Evolutionary conservation across 257 asterid genomes (phyloP).

Genomic region (Nicotiana knightiana): DNA sequence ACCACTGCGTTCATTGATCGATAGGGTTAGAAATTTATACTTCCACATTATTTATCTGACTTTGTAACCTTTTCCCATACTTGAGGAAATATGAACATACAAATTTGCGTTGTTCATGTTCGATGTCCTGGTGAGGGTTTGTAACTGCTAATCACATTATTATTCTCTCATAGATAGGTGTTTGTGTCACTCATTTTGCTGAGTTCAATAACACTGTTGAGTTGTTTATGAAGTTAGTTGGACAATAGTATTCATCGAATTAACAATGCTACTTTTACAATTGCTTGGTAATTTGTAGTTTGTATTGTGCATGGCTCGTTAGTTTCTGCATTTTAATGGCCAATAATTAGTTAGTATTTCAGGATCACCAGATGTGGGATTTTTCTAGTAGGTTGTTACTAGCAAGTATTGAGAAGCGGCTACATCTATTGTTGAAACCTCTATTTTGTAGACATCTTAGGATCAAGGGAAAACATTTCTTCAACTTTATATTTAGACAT

Average conservation of each 20-base stretch:
- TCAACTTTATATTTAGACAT: not conserved
- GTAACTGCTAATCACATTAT: not conserved
- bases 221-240: not conserved
- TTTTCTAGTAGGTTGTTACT: not conserved
- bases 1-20: not conserved
- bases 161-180: not conserved
- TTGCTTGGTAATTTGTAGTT: not conserved
- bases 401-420: not conserved
- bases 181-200: not conserved
- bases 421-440: not conserved
- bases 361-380: not conserved
- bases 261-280: not conserved
- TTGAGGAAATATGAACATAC: not conserved
- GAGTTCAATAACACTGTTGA: not conserved
- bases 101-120: not conserved
- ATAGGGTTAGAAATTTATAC: not conserved
- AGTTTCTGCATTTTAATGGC: not conserved
- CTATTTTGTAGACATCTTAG: not conserved
- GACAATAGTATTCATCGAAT: not conserved
- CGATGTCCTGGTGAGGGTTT: not conserved
- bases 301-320: not conserved
- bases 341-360: not conserved
- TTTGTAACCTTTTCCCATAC: not conserved
- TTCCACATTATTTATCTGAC: not conserved
- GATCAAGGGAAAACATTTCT: not conserved